These are phyloP conservation scores for Heliamphora pulchella DNA, from an alignment of 179 eudicot genomes.

Conservation along the genomic window DNA sequence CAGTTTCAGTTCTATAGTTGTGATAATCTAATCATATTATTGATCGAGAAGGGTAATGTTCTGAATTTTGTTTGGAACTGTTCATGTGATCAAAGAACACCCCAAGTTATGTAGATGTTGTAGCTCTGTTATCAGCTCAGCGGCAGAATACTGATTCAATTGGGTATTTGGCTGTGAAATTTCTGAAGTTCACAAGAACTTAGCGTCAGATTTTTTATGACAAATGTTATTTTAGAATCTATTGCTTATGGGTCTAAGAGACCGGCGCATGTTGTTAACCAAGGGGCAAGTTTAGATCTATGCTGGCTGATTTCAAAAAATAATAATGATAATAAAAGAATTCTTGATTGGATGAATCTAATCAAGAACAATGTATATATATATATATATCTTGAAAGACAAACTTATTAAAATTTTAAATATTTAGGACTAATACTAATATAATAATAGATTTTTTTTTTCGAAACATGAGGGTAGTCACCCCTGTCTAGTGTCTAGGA, in stretches of 20 bases:
- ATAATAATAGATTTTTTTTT: too few relatives aligned
- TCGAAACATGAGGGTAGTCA: too few relatives aligned
- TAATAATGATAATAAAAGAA: too few relatives aligned
- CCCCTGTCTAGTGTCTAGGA: too few relatives aligned
- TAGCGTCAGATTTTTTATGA: neutral
- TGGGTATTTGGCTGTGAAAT: neutral
- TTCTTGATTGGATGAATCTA: too few relatives aligned
- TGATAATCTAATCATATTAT: neutral
- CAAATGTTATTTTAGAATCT: neutral
- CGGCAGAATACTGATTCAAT: neutral
- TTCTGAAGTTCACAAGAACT: neutral
- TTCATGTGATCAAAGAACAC: neutral
- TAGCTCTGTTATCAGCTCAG: neutral
- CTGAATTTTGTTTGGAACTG: conserved; percentile 6
- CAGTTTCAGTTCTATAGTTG: neutral
- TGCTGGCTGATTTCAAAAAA: too few relatives aligned
- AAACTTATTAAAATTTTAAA: too few relatives aligned
- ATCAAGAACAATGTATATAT: too few relatives aligned
- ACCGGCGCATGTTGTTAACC: too few relatives aligned
- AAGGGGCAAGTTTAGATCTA: too few relatives aligned
- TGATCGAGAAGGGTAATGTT: neutral
- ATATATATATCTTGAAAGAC: too few relatives aligned
- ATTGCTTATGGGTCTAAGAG: neutral
- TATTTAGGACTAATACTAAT: too few relatives aligned
- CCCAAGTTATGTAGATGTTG: neutral